Evolutionary conservation across 176 grass and related monocot species (phyloP).

Genomic region (Carex myosuroides): DNA sequence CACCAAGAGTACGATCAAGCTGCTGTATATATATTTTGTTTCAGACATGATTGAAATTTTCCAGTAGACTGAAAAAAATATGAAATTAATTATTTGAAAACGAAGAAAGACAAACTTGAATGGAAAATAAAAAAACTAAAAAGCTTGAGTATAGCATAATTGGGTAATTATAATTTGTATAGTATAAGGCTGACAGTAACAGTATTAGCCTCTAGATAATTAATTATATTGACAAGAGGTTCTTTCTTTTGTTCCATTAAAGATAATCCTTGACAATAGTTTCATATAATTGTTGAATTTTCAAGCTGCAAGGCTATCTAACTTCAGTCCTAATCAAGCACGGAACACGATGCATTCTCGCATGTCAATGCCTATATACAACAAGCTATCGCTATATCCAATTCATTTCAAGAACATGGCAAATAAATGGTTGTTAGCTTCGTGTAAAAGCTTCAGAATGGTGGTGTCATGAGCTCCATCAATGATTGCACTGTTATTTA

Average conservation of each 20-base stretch:
- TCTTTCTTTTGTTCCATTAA: neutral
- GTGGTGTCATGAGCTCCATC: slow-evolving; percentile 15
- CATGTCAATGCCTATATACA: neutral
- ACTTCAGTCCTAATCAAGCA: slow-evolving; percentile 16
- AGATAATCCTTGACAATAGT: neutral
- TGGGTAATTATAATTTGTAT: neutral
- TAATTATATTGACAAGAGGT: neutral
- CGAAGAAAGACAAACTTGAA: neutral
- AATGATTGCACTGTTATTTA: slow-evolving; percentile 16
- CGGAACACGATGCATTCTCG: slow-evolving; percentile 1
- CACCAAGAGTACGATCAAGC: neutral
- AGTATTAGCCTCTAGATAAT: neutral
- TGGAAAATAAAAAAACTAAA: neutral
- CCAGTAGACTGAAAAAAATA: neutral
- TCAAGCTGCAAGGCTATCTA: slow-evolving; percentile 14
- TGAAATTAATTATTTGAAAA: neutral
- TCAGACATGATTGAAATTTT: neutral
- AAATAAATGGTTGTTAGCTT: slow-evolving; percentile 22
- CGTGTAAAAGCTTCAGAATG: slow-evolving; percentile 3
- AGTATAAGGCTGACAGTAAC: neutral
- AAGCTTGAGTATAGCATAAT: neutral
- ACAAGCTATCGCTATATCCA: neutral
- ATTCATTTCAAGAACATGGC: slow-evolving; percentile 25
- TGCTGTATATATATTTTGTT: neutral
- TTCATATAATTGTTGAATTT: neutral